Conservation (phyloP, 805 yeast genomes). For the Brettanomyces sp. region DNA sequence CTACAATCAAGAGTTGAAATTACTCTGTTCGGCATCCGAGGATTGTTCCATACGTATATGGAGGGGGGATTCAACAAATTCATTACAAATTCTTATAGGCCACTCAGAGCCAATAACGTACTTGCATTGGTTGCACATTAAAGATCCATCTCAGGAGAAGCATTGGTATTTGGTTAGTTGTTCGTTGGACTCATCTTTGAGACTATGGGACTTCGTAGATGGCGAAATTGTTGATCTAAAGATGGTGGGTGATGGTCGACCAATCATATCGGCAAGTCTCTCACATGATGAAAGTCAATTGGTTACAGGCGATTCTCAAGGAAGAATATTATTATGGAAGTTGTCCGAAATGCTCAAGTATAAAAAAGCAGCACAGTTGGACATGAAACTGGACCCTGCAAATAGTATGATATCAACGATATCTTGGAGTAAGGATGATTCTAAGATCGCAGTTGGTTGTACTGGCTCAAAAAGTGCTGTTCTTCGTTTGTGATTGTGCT, state of each 20-base stretch:
- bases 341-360: slow-evolving; percentile 11
- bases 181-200: slow-evolving; percentile 63
- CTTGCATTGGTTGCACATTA: slow-evolving; percentile 44
- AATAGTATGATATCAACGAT: slow-evolving; percentile 11
- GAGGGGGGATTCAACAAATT: slow-evolving; percentile 54
- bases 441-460: slow-evolving; percentile 19
- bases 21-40: slow-evolving; percentile 69
- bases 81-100: slow-evolving; percentile 37
- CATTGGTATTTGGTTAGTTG: slow-evolving; percentile 35
- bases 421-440: slow-evolving; percentile 17
- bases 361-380: slow-evolving; percentile 16
- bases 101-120: slow-evolving; percentile 52
- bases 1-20: slow-evolving; percentile 41
- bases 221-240: slow-evolving; percentile 30
- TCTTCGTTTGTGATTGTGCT: slow-evolving; percentile 8
- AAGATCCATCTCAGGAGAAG: not conserved
- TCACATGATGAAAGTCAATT: slow-evolving; percentile 37
- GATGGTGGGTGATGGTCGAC: slow-evolving; percentile 35
- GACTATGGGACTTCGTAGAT: slow-evolving; percentile 54
- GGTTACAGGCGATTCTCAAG: slow-evolving; percentile 61
- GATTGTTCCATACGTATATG: slow-evolving; percentile 68
- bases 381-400: slow-evolving; percentile 6
- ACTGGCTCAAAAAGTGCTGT: slow-evolving; percentile 18
- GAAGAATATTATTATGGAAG: slow-evolving; percentile 46
- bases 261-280: slow-evolving; percentile 45